These are phyloP conservation scores for Pythium oligandrum DNA, from an alignment of 352 stramenopile genomes.

Conservation along the genomic window DNA sequence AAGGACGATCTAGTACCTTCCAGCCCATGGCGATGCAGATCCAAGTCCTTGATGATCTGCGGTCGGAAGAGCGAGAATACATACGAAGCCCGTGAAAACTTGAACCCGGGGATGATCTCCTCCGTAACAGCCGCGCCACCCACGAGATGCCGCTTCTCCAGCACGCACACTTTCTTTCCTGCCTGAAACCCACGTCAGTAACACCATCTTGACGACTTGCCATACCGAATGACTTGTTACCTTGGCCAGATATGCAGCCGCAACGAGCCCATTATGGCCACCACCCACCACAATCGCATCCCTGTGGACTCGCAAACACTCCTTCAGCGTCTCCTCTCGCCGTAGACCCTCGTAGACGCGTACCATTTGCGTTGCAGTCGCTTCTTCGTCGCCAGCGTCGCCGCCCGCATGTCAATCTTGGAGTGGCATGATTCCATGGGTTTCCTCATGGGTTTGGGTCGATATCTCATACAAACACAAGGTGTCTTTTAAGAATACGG, in stretches of 20 bases:
- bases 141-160: slow-evolving; percentile 86
- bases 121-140: slow-evolving; percentile 88
- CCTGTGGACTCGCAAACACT: slow-evolving; percentile 21
- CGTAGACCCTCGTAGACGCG: not conserved
- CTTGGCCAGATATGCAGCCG: slow-evolving; percentile 86
- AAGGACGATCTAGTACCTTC: slow-evolving; percentile 30
- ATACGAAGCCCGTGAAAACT: slow-evolving; percentile 90
- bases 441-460: slow-evolving; percentile 2
- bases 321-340: not conserved
- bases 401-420: slow-evolving; percentile 4
- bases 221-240: slow-evolving; percentile 17
- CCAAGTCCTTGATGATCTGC: slow-evolving; percentile 86
- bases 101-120: slow-evolving; percentile 88
- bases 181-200: slow-evolving; percentile 26
- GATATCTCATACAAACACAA: slow-evolving; percentile 4
- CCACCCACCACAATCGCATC: slow-evolving; percentile 87
- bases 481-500: slow-evolving; percentile 4
- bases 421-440: not conserved
- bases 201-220: not conserved
- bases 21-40: slow-evolving; percentile 73
- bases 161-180: slow-evolving; percentile 81
- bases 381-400: not conserved
- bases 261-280: slow-evolving; percentile 88
- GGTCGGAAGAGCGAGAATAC: slow-evolving; percentile 88
- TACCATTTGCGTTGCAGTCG: slow-evolving; percentile 18